Percentiles rank a stretch among this genome's conserved stretches.
Evolutionary conservation across 805 yeast genomes (phyloP).

Genomic region (Metschnikowia chrysomelidarum): DNA sequence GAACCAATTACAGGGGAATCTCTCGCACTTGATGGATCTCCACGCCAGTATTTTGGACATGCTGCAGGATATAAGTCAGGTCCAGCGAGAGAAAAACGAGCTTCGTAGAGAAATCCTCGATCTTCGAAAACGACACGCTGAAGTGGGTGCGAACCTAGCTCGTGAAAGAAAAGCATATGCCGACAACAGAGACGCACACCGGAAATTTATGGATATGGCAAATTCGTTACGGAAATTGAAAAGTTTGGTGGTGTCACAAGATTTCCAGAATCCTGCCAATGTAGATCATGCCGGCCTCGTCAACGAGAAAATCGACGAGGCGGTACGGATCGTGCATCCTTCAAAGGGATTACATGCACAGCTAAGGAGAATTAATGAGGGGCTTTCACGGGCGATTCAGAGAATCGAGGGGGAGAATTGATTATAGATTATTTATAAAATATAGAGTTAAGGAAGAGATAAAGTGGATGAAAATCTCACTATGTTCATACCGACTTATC

Average conservation of each 20-base stretch:
- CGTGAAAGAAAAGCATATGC: slow-evolving; percentile 23
- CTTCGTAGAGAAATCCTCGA: slow-evolving; percentile 30
- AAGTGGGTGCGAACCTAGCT: slow-evolving; percentile 33
- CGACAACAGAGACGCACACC: slow-evolving; percentile 16
- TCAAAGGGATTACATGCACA: slow-evolving; percentile 13
- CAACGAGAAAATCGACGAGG: slow-evolving; percentile 7
- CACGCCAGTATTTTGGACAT: slow-evolving; percentile 36
- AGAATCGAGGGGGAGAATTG: too few species aligned
- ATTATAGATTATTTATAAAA: too few species aligned
- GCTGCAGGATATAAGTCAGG: slow-evolving; percentile 24
- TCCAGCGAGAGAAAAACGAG: slow-evolving; percentile 34
- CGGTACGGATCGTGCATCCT: slow-evolving; percentile 7
- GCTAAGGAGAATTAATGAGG: slow-evolving; percentile 9
- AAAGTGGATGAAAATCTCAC: too few species aligned
- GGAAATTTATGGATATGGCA: slow-evolving; percentile 17
- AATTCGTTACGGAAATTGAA: slow-evolving; percentile 10
- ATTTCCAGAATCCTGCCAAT: background rate
- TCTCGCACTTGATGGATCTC: slow-evolving; percentile 31
- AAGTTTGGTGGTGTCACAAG: slow-evolving; percentile 4
- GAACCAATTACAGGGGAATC: slow-evolving; percentile 26
- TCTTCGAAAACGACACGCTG: slow-evolving; percentile 28
- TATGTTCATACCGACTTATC: too few species aligned
- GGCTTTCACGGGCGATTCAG: slow-evolving; percentile 4
- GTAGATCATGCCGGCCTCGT: background rate
- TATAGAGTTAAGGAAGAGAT: background rate